phyloP scores from a whole-genome alignment of 805 yeast genomes.

The Saturnispora galanensis region DNA sequence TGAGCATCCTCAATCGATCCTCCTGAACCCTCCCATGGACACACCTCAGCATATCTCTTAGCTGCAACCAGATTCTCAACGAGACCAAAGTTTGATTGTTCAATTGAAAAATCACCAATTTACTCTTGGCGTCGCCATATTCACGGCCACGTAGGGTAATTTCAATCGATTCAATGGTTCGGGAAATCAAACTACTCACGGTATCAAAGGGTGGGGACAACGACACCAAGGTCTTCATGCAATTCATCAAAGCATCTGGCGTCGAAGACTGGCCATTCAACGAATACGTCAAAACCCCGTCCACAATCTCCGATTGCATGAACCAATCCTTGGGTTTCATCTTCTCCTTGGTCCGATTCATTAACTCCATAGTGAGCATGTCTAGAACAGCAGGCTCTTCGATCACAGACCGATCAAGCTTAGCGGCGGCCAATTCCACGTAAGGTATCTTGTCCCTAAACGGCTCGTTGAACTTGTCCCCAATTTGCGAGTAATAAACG shows the following conservation, averaged over 20 bases:
- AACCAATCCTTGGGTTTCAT: conserved; percentile 24
- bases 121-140: conserved; percentile 18
- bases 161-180: conserved; percentile 56
- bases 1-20: conserved; percentile 19
- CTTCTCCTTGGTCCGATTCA: conserved; percentile 15
- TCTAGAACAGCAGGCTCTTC: conserved; percentile 8
- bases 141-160: conserved; percentile 49
- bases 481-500: conserved; percentile 46
- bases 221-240: conserved; percentile 15
- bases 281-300: conserved; percentile 7
- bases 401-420: conserved; percentile 11
- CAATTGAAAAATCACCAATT: conserved; percentile 44
- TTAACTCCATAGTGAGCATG: conserved; percentile 16
- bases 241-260: conserved; percentile 19
- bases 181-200: conserved; percentile 30
- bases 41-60: conserved; percentile 24
- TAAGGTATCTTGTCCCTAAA: conserved; percentile 7
- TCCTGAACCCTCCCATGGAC: conserved; percentile 16
- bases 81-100: conserved; percentile 53
- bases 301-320: conserved; percentile 14
- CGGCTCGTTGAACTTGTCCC: conserved; percentile 15
- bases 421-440: conserved; percentile 2
- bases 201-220: conserved; percentile 26
- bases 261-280: conserved; percentile 16
- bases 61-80: conserved; percentile 37